Evolutionary conservation across 2,329 filamentous ascomycete species (phyloP).

Genomic region (Massarina eburnea): DNA sequence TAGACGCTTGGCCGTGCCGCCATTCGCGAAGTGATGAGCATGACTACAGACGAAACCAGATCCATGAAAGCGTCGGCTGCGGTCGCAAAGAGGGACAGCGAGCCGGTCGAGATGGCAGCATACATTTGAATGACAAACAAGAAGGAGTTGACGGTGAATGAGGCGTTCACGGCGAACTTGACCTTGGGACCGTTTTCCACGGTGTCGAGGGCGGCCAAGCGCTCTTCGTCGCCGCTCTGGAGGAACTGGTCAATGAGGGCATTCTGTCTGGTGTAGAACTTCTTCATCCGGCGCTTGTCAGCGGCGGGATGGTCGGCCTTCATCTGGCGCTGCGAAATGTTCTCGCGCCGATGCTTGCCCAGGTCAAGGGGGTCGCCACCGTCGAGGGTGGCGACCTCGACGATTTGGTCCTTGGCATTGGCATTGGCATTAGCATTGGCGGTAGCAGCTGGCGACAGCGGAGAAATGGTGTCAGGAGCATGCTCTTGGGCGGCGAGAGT

Average conservation of each 20-base stretch:
- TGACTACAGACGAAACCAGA: constrained; percentile 64
- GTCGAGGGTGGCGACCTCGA: constrained; percentile 24
- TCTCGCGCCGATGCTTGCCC: constrained; percentile 34
- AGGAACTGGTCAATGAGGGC: constrained; percentile 52
- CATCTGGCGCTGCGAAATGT: constrained; percentile 50
- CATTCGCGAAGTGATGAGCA: constrained; percentile 62
- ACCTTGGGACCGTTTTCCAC: constrained; percentile 49
- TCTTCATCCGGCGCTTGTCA: constrained; percentile 42
- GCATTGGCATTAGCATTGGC: constrained; percentile 8
- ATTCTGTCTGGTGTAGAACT: constrained; percentile 47
- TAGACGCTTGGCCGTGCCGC: constrained; percentile 62
- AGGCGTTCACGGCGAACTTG: constrained; percentile 43
- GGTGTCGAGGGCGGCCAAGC: constrained; percentile 54
- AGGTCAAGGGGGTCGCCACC: constrained; percentile 42
- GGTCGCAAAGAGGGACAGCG: constrained; percentile 65
- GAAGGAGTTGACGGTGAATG: constrained; percentile 45
- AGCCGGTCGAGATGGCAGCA: constrained; percentile 60
- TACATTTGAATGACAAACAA: constrained; percentile 62
- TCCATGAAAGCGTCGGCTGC: constrained; percentile 68
- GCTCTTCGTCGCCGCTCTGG: constrained; percentile 59
- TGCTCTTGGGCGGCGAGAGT: constrained; percentile 18
- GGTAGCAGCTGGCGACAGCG: constrained; percentile 21
- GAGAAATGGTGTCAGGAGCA: constrained; percentile 25
- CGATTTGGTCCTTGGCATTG: constrained; percentile 15
- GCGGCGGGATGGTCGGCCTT: constrained; percentile 50